Evolutionary conservation across 495 filamentous ascomycete genomes (phyloP).

Genomic region (Oleoguttula mirabilis): DNA sequence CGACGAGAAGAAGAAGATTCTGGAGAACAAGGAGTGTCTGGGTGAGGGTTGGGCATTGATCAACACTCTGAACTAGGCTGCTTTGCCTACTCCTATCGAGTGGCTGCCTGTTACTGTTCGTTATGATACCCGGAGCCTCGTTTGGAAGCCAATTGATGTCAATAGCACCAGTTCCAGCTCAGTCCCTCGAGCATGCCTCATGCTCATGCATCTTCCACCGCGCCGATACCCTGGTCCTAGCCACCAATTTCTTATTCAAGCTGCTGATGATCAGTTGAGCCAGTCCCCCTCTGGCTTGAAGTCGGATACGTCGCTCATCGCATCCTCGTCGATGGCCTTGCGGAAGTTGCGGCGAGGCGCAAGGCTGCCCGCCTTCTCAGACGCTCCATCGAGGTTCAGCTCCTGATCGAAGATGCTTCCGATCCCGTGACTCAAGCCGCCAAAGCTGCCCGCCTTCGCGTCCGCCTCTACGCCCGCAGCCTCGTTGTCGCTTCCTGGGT

Average conservation of each 20-base stretch:
- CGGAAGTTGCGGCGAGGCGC: background rate
- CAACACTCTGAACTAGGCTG: too few species aligned
- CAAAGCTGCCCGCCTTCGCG: background rate
- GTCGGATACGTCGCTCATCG: constrained; percentile 2
- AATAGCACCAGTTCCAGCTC: too few species aligned
- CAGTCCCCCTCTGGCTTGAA: background rate
- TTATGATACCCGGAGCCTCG: too few species aligned
- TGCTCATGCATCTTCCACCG: too few species aligned
- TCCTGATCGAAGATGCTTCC: background rate
- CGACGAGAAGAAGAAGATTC: constrained; percentile 12
- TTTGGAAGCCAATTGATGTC: too few species aligned
- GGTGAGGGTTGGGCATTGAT: constrained; percentile 18
- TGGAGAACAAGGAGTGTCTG: constrained; percentile 20
- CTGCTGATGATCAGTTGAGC: too few species aligned
- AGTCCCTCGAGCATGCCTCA: too few species aligned
- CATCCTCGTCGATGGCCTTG: background rate
- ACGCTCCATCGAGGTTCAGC: background rate
- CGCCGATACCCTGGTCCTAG: too few species aligned
- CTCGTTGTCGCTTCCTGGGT: background rate
- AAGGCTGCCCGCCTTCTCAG: background rate
- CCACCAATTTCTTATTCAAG: too few species aligned
- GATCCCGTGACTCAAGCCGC: background rate
- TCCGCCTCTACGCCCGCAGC: background rate
- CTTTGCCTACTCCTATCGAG: too few species aligned
- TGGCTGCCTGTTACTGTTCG: background rate